Conservation (phyloP, 2,329 filamentous ascomycete species). For the Rosellinia necatrix region DNA sequence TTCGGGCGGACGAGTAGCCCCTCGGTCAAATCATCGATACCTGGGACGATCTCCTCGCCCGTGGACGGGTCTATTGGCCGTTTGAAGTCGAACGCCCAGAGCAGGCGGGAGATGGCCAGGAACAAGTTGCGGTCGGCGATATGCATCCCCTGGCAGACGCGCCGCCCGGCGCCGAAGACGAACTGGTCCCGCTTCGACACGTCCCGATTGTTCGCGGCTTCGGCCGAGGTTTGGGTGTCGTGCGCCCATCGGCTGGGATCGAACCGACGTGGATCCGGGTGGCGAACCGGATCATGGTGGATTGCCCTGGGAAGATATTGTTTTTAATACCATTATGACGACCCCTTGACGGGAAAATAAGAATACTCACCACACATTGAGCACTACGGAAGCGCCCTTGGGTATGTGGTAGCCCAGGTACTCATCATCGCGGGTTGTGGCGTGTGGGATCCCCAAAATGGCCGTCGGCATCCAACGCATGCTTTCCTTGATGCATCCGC, state of each 20-base stretch:
- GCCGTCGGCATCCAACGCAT: slow-evolving; percentile 51
- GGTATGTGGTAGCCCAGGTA: slow-evolving; percentile 49
- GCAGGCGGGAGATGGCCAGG: slow-evolving; percentile 48
- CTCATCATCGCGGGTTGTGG: slow-evolving; percentile 41
- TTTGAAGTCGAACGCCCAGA: slow-evolving; percentile 54
- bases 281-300: slow-evolving; percentile 49
- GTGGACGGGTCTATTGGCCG: slow-evolving; percentile 15
- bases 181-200: slow-evolving; percentile 37
- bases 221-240: slow-evolving; percentile 36
- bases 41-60: slow-evolving; percentile 30
- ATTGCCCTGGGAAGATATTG: slow-evolving; percentile 43
- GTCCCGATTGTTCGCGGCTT: slow-evolving; percentile 40
- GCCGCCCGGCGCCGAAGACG: slow-evolving; percentile 36
- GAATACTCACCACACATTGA: slow-evolving; percentile 45
- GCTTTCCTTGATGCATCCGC: slow-evolving; percentile 50
- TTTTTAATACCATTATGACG: background rate
- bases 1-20: slow-evolving; percentile 29
- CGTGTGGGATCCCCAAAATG: slow-evolving; percentile 45
- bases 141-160: slow-evolving; percentile 54
- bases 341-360: too few relatives aligned
- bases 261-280: slow-evolving; percentile 48
- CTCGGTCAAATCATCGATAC: slow-evolving; percentile 26
- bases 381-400: slow-evolving; percentile 45
- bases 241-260: slow-evolving; percentile 43
- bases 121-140: slow-evolving; percentile 40